phyloP scores from a whole-genome alignment of 2,329 filamentous ascomycete species.

The Teratosphaeria epicoccoides region DNA sequence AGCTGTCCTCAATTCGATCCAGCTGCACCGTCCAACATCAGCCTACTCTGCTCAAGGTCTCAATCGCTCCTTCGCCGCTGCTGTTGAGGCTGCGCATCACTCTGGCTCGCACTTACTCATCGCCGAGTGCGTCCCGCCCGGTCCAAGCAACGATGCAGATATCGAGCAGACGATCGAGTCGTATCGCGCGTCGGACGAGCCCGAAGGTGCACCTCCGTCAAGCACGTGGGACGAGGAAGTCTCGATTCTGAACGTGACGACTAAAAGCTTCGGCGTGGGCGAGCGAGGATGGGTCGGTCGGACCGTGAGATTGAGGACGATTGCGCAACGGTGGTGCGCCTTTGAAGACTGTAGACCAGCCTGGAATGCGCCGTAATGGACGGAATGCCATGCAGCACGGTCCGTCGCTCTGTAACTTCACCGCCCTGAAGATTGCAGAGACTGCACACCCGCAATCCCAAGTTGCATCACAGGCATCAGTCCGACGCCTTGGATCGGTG shows the following conservation, averaged over 20 bases:
- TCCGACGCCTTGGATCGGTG: background rate
- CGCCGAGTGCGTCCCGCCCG: slow-evolving; percentile 28
- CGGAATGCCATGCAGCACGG: background rate
- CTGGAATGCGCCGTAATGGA: background rate
- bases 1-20: slow-evolving; percentile 54
- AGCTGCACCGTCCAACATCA: slow-evolving; percentile 55
- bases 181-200: background rate
- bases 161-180: background rate
- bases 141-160: background rate
- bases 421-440: too few species aligned
- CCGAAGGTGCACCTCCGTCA: background rate
- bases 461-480: too few species aligned
- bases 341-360: slow-evolving; percentile 15
- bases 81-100: slow-evolving; percentile 49
- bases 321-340: slow-evolving; percentile 36
- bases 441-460: too few species aligned
- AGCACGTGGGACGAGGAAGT: slow-evolving; percentile 35
- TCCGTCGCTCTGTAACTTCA: background rate
- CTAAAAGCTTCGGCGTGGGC: slow-evolving; percentile 28
- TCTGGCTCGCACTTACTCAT: slow-evolving; percentile 29
- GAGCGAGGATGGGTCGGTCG: slow-evolving; percentile 38
- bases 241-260: slow-evolving; percentile 38
- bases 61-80: slow-evolving; percentile 48
- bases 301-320: slow-evolving; percentile 33
- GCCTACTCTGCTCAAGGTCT: slow-evolving; percentile 70